Conservation (phyloP, 2,329 filamentous ascomycete species). For the Bipolaris cookei region DNA sequence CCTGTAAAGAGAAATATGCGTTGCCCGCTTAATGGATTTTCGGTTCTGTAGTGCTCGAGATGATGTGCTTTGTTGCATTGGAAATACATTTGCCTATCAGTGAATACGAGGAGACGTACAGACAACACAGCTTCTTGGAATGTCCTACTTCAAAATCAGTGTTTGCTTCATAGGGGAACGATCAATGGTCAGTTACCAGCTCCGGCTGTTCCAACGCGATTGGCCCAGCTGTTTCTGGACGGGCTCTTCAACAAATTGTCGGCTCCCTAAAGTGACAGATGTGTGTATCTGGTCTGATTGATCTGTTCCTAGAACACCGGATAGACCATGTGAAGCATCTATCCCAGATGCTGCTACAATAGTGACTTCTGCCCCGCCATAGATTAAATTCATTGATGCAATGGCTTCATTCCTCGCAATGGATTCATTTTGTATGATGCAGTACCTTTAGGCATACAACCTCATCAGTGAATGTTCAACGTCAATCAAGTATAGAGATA, state of each 20-base stretch:
- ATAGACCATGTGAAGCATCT: slow-evolving; percentile 2
- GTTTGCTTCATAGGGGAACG: background rate
- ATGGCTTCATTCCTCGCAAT: slow-evolving; percentile 10
- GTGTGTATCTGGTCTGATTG: background rate
- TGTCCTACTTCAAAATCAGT: slow-evolving; percentile 35
- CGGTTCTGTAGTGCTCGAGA: background rate
- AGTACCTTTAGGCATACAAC: background rate
- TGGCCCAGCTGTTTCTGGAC: background rate
- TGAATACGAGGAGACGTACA: slow-evolving; percentile 47
- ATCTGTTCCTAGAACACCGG: slow-evolving; percentile 2
- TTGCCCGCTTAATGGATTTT: no score
- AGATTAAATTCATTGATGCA: slow-evolving; percentile 18
- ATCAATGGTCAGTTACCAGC: background rate
- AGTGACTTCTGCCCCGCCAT: slow-evolving; percentile 13
- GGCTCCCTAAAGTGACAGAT: background rate
- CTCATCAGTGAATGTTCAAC: background rate
- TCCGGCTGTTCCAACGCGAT: background rate
- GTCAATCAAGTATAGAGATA: background rate
- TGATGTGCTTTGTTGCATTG: slow-evolving; percentile 27
- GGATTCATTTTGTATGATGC: slow-evolving; percentile 9
- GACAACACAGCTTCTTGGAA: slow-evolving; percentile 51
- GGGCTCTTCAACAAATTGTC: background rate
- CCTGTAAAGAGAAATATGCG: no score
- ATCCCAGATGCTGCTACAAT: slow-evolving; percentile 15
- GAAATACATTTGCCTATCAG: slow-evolving; percentile 40